Conservation (phyloP, 2,329 filamentous ascomycete genomes). For the Monilinia fructicola region DNA sequence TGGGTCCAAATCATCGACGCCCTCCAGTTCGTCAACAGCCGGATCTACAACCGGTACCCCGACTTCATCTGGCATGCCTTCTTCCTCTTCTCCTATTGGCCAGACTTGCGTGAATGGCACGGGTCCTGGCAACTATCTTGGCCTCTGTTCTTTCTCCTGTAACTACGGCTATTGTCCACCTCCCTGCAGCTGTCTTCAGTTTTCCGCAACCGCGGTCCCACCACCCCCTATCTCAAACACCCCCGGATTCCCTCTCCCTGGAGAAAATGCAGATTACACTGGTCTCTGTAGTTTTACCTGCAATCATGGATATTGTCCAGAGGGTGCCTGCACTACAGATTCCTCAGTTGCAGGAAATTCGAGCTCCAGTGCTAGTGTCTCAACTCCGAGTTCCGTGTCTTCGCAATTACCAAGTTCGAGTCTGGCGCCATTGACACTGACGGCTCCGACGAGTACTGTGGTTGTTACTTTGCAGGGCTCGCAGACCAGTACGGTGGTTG, state of each 20-base stretch:
- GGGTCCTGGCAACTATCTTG: slow-evolving; percentile 41
- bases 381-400: background rate
- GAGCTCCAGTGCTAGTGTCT: background rate
- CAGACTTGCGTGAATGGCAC: slow-evolving; percentile 29
- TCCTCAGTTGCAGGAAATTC: background rate
- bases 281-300: slow-evolving; percentile 50
- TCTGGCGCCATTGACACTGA: background rate
- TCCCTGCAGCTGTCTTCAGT: slow-evolving; percentile 33
- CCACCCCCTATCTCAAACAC: slow-evolving; percentile 36
- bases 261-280: slow-evolving; percentile 43
- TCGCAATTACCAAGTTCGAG: background rate
- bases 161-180: slow-evolving; percentile 35
- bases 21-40: background rate
- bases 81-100: slow-evolving; percentile 13
- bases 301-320: slow-evolving; percentile 45
- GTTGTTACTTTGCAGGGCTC: slow-evolving; percentile 4
- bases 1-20: background rate
- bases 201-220: slow-evolving; percentile 26
- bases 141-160: slow-evolving; percentile 42
- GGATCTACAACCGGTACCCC: background rate
- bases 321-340: slow-evolving; percentile 12
- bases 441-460: slow-evolving; percentile 12
- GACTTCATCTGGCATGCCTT: background rate
- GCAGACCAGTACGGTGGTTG: slow-evolving; percentile 7
- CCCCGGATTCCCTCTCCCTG: slow-evolving; percentile 42